Evolutionary conservation across 148 eudicot species (phyloP), one percentile per base, ranked within the genome.

Genomic region (Arctostaphylos glauca): DNA sequence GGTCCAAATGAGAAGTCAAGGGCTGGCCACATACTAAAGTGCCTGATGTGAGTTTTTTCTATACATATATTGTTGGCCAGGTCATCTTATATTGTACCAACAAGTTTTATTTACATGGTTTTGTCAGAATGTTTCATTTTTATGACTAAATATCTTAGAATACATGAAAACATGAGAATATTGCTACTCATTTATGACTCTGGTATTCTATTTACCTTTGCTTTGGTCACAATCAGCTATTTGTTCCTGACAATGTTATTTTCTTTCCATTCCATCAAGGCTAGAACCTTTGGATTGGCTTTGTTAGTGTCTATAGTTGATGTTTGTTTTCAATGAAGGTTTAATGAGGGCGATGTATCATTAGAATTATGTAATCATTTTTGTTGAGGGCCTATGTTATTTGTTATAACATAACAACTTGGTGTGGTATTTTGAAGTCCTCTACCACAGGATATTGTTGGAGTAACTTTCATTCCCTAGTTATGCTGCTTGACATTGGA

Each of bases 1-100:
- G 99, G 98, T 66, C 87, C 88, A 52, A 91, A 89, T 77, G 99
- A 96, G 89, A 90, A 88, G 81, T 84, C 80, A 70, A 91, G 99
- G 85, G 94, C 97, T 9, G 82, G 84, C 60, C 81, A 86, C 81
- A 81, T 94, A 80, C 86, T 92, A 76, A 86, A 90, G 59, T 85
- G 76, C 81, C 88, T 96, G 78, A 90, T 81, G 98, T 95, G 88
- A 88, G 93, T 88, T 70, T 38, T 70, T 70, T 15, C 3, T 14
- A 66, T 66, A 25, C 10, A 66, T 66, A 66, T 66, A 25, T 86
- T 68, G 64, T 79, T 60, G 2, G 59, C 58, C 47, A 12, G 21
- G 56, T 74, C 43, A 5, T 62, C 43, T 13, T 75, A 19, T 38
- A 9, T 16, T 47, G 16, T 47, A 64, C 6, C 54, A 16, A 19